Percentiles rank a stretch among this genome's conserved stretches.
Conservation (phyloP, 2,329 filamentous ascomycete genomes). For the Aspergillus arachidicola region DNA sequence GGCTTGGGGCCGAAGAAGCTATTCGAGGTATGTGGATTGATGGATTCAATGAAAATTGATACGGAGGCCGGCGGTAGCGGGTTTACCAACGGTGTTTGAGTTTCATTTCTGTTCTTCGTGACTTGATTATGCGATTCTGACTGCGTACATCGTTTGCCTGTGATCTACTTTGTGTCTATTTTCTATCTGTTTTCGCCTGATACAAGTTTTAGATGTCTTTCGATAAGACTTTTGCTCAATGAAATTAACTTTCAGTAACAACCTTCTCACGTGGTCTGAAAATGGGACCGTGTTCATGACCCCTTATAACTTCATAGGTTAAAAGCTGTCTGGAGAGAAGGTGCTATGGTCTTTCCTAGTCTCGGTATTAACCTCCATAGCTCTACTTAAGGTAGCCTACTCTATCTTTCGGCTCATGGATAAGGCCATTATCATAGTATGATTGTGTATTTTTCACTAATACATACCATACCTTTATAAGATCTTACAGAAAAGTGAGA, state of each 20-base stretch:
- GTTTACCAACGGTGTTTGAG: conserved; percentile 31
- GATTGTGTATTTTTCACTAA: too few species aligned
- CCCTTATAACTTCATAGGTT: background rate
- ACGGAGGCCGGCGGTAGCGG: conserved; percentile 38
- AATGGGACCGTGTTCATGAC: background rate
- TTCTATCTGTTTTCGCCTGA: too few species aligned
- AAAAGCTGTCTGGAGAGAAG: background rate
- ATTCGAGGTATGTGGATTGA: conserved; percentile 45
- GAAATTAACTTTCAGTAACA: background rate
- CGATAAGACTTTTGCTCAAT: background rate
- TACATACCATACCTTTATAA: too few species aligned
- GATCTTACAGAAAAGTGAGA: too few species aligned
- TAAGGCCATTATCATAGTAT: too few species aligned
- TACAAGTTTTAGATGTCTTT: background rate
- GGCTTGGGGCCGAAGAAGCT: conserved; percentile 37
- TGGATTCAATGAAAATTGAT: conserved; percentile 44
- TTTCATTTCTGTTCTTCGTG: background rate
- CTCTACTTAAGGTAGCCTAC: too few species aligned
- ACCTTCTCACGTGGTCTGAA: background rate
- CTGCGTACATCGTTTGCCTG: background rate
- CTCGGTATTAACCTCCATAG: too few species aligned
- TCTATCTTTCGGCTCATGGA: too few species aligned
- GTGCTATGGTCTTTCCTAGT: too few species aligned
- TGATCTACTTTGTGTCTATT: background rate
- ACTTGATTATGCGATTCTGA: background rate